Conservation (phyloP, 345 rosid species). For the Eucalyptus victrix region DNA sequence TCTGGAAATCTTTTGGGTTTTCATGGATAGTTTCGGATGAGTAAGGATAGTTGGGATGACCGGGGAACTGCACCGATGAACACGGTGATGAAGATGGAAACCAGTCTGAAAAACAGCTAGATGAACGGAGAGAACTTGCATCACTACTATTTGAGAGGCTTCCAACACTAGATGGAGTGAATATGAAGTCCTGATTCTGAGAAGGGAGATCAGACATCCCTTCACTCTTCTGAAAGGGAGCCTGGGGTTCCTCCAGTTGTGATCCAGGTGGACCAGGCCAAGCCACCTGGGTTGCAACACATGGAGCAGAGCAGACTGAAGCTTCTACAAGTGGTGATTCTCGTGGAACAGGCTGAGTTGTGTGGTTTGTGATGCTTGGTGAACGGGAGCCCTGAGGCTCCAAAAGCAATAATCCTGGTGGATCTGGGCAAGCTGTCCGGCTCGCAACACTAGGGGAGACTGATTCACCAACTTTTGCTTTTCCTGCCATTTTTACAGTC, state of each 20-base stretch:
- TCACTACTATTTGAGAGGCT: neutral
- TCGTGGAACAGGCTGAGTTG: neutral
- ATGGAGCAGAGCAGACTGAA: neutral
- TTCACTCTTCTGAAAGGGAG: neutral
- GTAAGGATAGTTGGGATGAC: neutral
- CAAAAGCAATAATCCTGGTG: neutral
- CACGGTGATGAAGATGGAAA: neutral
- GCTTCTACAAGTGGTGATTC: neutral
- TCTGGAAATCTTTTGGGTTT: neutral
- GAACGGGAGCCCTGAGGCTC: neutral
- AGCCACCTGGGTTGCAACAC: neutral
- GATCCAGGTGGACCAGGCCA: slow-evolving; percentile 1
- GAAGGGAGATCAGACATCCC: neutral
- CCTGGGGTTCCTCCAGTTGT: neutral
- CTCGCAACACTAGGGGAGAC: neutral
- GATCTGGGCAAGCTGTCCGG: neutral
- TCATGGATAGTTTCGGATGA: neutral
- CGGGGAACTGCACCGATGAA: neutral
- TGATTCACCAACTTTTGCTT: neutral
- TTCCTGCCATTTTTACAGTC: neutral
- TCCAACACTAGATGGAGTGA: neutral
- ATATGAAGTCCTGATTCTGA: neutral
- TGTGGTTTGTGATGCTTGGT: neutral
- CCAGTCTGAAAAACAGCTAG: neutral
- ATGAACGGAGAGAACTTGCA: neutral